Percentiles rank a stretch among this genome's conserved stretches.
Evolutionary conservation across 495 filamentous ascomycete genomes (phyloP).

Genomic region (Hamigera avellanea): DNA sequence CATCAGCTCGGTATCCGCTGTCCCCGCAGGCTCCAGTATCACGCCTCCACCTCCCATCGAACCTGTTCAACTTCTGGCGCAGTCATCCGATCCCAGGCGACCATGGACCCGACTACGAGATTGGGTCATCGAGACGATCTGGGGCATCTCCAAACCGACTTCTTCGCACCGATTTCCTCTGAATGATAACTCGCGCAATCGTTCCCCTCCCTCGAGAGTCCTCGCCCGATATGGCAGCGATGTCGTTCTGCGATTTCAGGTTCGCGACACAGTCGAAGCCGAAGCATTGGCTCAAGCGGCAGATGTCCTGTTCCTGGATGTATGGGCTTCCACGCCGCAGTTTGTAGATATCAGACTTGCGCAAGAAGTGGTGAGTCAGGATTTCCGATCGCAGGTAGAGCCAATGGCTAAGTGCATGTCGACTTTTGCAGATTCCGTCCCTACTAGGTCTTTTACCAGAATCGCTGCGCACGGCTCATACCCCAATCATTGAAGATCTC

Average conservation of each 20-base stretch:
- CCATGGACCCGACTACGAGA: slow-evolving; percentile 50
- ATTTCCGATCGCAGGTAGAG: neutral
- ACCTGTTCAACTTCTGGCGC: slow-evolving; percentile 21
- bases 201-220: slow-evolving; percentile 34
- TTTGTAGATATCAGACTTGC: slow-evolving; percentile 82
- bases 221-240: slow-evolving; percentile 64
- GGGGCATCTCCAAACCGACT: slow-evolving; percentile 34
- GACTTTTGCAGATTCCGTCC: slow-evolving; percentile 46
- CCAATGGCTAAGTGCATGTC: neutral
- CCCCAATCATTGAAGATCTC: slow-evolving; percentile 69
- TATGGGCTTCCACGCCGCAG: slow-evolving; percentile 75
- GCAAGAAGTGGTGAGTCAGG: slow-evolving; percentile 54
- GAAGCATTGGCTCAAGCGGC: slow-evolving; percentile 60
- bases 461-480: slow-evolving; percentile 62
- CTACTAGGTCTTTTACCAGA: slow-evolving; percentile 70
- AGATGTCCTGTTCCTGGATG: slow-evolving; percentile 68
- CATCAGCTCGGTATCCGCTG: slow-evolving; percentile 14
- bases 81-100: slow-evolving; percentile 18
- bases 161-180: slow-evolving; percentile 3
- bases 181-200: slow-evolving; percentile 7
- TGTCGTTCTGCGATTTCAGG: slow-evolving; percentile 79
- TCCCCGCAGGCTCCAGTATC: slow-evolving; percentile 35
- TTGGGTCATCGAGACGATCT: slow-evolving; percentile 50
- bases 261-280: slow-evolving; percentile 59
- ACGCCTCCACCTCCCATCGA: slow-evolving; percentile 25